Evolutionary conservation across 169 alveolate species (phyloP).

Genomic region (Cyclospora cayetanensis): DNA sequence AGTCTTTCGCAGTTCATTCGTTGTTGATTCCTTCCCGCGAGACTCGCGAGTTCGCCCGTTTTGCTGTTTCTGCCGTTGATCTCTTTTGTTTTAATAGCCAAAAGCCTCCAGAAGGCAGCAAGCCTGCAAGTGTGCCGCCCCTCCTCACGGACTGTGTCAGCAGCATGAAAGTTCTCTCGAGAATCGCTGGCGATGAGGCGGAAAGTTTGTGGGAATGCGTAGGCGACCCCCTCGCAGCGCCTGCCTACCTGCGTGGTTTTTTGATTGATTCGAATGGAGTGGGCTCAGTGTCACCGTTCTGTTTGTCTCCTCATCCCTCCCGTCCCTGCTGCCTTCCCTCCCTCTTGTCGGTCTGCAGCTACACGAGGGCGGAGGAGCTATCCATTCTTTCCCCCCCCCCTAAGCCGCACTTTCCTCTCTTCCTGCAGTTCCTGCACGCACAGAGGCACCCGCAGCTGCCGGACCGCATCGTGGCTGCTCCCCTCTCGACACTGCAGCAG

Average conservation of each 20-base stretch:
- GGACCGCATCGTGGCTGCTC: slow-evolving; percentile 12
- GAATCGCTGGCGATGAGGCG: neutral
- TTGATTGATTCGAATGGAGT: slow-evolving; percentile 35
- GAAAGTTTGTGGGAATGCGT: slow-evolving; percentile 57
- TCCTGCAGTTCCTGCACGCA: slow-evolving; percentile 40
- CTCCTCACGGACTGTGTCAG: slow-evolving; percentile 36
- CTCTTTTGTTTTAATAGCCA: slow-evolving; percentile 36
- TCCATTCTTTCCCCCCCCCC: neutral
- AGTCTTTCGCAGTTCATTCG: neutral
- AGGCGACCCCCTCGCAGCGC: slow-evolving; percentile 61
- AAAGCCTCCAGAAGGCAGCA: slow-evolving; percentile 51
- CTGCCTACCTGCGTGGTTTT: slow-evolving; percentile 44
- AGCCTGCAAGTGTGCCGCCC: slow-evolving; percentile 25
- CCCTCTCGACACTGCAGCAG: slow-evolving; percentile 33
- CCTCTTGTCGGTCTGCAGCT: slow-evolving; percentile 26
- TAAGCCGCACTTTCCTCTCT: slow-evolving; percentile 10
- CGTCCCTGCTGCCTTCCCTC: slow-evolving; percentile 49
- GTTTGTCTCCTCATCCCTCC: neutral
- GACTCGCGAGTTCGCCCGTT: slow-evolving; percentile 69
- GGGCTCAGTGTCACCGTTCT: slow-evolving; percentile 16
- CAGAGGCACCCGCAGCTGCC: neutral
- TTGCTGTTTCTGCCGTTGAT: slow-evolving; percentile 48
- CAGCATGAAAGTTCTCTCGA: neutral
- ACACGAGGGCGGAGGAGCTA: slow-evolving; percentile 29
- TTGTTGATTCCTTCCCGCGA: slow-evolving; percentile 58